These are phyloP conservation scores for Dendrocalamus latiflorus DNA, from an alignment of 202 grass and related monocot species.

Conservation along the genomic window DNA sequence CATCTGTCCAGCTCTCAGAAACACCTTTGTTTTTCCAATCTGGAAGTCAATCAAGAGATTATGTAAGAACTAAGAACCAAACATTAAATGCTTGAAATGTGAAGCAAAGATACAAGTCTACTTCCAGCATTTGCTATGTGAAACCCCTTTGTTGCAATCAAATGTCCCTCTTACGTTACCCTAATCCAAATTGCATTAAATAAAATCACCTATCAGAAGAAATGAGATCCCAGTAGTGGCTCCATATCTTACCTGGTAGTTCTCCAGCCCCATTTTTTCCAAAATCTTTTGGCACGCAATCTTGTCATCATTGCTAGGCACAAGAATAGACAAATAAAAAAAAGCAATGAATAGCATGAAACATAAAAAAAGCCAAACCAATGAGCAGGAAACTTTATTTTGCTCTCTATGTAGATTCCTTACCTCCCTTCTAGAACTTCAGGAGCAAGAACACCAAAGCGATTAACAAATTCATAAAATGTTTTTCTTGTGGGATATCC, in stretches of 20 bases:
- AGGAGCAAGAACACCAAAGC: slow-evolving; percentile 93
- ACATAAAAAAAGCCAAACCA: slow-evolving; percentile 17
- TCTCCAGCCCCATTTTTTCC: slow-evolving; percentile 83
- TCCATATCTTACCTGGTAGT: slow-evolving; percentile 76
- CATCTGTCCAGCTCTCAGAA: slow-evolving; percentile 98
- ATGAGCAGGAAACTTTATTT: slow-evolving; percentile 12
- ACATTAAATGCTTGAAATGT: background rate
- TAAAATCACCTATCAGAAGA: background rate
- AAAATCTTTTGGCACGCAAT: slow-evolving; percentile 77
- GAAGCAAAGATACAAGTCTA: background rate
- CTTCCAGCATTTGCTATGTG: background rate
- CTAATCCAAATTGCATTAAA: slow-evolving; percentile 12
- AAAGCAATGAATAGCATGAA: slow-evolving; percentile 28
- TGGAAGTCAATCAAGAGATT: slow-evolving; percentile 32
- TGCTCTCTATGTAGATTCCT: slow-evolving; percentile 30
- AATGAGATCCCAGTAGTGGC: slow-evolving; percentile 1
- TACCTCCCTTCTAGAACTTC: slow-evolving; percentile 84
- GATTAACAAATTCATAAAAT: slow-evolving; percentile 99
- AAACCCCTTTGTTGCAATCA: slow-evolving; percentile 5
- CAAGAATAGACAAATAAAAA: slow-evolving; percentile 32
- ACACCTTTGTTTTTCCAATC: slow-evolving; percentile 97
- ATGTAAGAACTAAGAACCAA: slow-evolving; percentile 21
- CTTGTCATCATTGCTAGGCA: slow-evolving; percentile 84
- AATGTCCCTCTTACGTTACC: background rate
- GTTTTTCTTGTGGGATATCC: slow-evolving; percentile 98